Evolutionary conservation across 164 flowering plant genomes (phyloP).

Genomic region (Stephania cephalantha): DNA sequence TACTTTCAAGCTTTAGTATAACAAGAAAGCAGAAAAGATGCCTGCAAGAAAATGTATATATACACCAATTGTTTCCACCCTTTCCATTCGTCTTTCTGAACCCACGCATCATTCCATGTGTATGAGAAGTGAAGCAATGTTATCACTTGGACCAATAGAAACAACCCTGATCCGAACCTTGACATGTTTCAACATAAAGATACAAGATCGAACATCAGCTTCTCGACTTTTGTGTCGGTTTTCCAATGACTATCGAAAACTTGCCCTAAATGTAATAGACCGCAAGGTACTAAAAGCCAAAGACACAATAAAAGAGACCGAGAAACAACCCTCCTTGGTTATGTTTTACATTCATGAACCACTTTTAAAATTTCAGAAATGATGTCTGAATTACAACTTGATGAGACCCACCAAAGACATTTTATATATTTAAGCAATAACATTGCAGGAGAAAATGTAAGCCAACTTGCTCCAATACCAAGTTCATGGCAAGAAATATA

Average conservation of each 20-base stretch:
- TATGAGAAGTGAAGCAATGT: slow-evolving; percentile 71
- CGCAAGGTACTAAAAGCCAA: neutral
- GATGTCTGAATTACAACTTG: neutral
- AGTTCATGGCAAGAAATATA: neutral
- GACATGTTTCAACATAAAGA: slow-evolving; percentile 56
- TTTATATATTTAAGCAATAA: neutral
- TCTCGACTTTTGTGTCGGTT: neutral
- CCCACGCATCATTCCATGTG: slow-evolving; percentile 97
- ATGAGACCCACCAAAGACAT: neutral
- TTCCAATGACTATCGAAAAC: neutral
- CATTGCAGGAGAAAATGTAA: neutral
- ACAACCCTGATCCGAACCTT: slow-evolving; percentile 86
- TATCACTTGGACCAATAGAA: slow-evolving; percentile 84
- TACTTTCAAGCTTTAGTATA: neutral
- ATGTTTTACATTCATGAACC: neutral
- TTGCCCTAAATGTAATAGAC: neutral
- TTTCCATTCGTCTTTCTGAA: slow-evolving; percentile 86
- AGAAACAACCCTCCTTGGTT: neutral
- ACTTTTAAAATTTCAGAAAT: neutral
- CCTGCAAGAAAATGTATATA: neutral
- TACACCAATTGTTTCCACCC: slow-evolving; percentile 41
- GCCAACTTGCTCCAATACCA: neutral
- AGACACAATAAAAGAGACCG: neutral
- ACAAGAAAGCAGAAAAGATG: too few relatives aligned
- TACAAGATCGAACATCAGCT: neutral